These are phyloP conservation scores for Apiospora kogelbergensis DNA, from an alignment of 2,329 filamentous ascomycete species.

Conservation along the genomic window DNA sequence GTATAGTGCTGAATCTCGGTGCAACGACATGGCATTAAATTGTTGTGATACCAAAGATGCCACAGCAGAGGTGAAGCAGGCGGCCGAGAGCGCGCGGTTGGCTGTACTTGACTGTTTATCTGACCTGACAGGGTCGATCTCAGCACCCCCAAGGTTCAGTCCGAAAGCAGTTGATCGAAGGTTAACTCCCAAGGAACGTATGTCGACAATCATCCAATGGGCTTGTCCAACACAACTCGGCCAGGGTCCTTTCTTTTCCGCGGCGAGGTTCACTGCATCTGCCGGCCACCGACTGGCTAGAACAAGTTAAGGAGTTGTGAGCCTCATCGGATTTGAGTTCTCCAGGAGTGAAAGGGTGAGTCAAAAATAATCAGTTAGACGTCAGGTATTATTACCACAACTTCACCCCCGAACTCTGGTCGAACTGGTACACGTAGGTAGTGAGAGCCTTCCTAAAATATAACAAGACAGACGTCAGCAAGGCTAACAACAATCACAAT, in stretches of 20 bases:
- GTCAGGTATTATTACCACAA: not conserved
- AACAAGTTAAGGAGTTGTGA: conserved; percentile 1
- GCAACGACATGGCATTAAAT: conserved; percentile 16
- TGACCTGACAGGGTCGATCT: not conserved
- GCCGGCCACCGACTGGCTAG: conserved; percentile 4
- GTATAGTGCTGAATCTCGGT: conserved; percentile 27
- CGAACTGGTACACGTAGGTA: not conserved
- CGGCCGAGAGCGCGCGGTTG: not conserved
- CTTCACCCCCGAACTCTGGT: not conserved
- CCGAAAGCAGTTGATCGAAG: conserved; percentile 8
- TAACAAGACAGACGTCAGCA: not conserved
- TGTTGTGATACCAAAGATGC: not conserved
- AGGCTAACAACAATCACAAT: not conserved
- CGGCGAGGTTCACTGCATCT: conserved; percentile 5
- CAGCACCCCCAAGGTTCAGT: conserved; percentile 2
- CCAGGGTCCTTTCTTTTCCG: not conserved
- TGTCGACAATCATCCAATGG: not conserved
- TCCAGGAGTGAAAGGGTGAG: conserved; percentile 1
- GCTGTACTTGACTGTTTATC: not conserved
- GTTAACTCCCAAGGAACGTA: not conserved
- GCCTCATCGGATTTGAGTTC: conserved; percentile 11
- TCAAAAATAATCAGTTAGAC: not conserved
- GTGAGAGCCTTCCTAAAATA: not conserved
- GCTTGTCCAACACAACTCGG: conserved; percentile 1
- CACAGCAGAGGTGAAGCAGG: not conserved